Conservation (phyloP, 345 rosid genomes). For the Eucalyptus tenuipes region DNA sequence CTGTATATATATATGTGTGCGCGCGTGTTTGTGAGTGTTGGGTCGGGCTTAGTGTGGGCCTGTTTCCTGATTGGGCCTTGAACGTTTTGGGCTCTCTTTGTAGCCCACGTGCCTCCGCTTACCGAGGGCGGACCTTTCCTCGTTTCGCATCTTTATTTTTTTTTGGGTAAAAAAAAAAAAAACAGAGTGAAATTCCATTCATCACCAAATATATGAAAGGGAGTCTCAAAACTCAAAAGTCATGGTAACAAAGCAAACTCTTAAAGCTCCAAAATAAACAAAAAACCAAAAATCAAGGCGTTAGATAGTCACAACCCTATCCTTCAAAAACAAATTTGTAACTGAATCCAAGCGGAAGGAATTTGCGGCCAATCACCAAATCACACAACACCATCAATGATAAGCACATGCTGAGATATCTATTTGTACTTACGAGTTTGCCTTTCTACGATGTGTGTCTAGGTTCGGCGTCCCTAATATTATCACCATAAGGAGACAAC, state of each 20-base stretch:
- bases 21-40: neutral
- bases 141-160: neutral
- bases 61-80: neutral
- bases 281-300: no score
- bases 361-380: no score
- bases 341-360: accelerated
- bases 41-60: neutral
- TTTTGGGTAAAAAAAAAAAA: no score
- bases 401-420: accelerated
- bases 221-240: no score
- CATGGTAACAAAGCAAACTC: no score
- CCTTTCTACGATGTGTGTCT: accelerated
- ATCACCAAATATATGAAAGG: neutral
- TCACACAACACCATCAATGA: accelerated
- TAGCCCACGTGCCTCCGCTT: neutral
- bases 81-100: neutral
- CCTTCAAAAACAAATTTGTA: accelerated
- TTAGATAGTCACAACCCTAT: accelerated
- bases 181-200: no score
- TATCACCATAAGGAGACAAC: accelerated
- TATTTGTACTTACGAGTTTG: no score
- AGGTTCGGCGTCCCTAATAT: accelerated
- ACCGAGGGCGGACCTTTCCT: neutral
- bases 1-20: neutral
- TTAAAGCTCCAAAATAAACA: neutral